These are phyloP conservation scores for Coelastrella sp. DNA, from an alignment of 139 green algal species.

Conservation along the genomic window DNA sequence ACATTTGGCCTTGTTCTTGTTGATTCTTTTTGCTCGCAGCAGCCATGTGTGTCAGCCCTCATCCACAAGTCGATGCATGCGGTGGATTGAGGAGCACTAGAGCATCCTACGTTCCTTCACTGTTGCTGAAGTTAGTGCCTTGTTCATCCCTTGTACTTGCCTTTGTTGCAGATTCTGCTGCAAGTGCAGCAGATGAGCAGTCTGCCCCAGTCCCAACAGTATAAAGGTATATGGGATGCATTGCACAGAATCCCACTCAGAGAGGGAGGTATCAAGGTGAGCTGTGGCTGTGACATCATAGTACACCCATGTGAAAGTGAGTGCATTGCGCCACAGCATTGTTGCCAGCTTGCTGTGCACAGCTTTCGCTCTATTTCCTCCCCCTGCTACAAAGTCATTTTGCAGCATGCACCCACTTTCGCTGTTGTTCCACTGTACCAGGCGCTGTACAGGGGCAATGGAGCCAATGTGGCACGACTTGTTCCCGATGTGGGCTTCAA, in stretches of 20 bases:
- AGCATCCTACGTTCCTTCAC: too few relatives aligned
- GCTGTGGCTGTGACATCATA: too few relatives aligned
- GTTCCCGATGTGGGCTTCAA: constrained; percentile 69
- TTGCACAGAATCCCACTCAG: constrained; percentile 53
- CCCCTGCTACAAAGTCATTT: not conserved
- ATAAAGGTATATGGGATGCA: constrained; percentile 58
- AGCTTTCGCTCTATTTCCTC: too few relatives aligned
- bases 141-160: not conserved
- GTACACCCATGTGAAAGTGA: too few relatives aligned
- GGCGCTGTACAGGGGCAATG: constrained; percentile 72
- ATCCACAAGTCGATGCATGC: too few relatives aligned
- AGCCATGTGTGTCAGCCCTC: not conserved
- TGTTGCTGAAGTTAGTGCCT: too few relatives aligned
- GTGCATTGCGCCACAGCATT: not conserved
- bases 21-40: too few relatives aligned
- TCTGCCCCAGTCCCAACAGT: constrained; percentile 46
- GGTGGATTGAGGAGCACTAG: too few relatives aligned
- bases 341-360: not conserved
- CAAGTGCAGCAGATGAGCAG: constrained; percentile 66
- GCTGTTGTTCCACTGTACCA: too few relatives aligned
- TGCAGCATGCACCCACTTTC: constrained; percentile 32
- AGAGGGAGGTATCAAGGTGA: constrained; percentile 62
- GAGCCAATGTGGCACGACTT: constrained; percentile 71
- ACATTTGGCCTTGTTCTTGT: too few relatives aligned
- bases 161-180: constrained; percentile 65